These are phyloP conservation scores for Hysterangium stoloniferum DNA, from an alignment of 768 basidiomycete genomes.

Conservation along the genomic window DNA sequence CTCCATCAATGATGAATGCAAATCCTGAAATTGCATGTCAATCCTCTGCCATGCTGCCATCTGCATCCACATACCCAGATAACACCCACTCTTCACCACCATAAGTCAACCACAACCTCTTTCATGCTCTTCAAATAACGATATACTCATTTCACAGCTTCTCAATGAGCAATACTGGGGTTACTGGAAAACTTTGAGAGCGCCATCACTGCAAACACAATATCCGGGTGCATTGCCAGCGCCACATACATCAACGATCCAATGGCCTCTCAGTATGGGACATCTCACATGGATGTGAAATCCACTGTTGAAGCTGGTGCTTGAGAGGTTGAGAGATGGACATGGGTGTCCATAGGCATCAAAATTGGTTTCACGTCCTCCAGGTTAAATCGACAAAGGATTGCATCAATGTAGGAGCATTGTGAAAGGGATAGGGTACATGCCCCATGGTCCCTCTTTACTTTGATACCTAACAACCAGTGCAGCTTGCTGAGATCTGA, in stretches of 20 bases:
- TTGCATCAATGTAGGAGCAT: slow-evolving; percentile 24
- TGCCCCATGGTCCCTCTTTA: slow-evolving; percentile 17
- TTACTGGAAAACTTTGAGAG: slow-evolving; percentile 13
- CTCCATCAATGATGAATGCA: slow-evolving; percentile 22
- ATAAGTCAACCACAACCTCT: background rate
- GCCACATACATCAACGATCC: slow-evolving; percentile 18
- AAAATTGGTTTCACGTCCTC: slow-evolving; percentile 19
- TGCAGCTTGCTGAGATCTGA: slow-evolving; percentile 22
- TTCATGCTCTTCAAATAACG: slow-evolving; percentile 9
- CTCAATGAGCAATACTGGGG: slow-evolving; percentile 7
- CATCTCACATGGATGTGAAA: background rate
- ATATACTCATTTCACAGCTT: slow-evolving; percentile 8
- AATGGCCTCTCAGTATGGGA: slow-evolving; percentile 10
- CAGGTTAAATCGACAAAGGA: slow-evolving; percentile 25
- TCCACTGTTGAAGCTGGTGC: background rate
- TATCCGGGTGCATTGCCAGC: slow-evolving; percentile 19
- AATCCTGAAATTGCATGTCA: slow-evolving; percentile 31
- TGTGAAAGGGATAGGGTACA: slow-evolving; percentile 18
- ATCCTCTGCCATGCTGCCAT: slow-evolving; percentile 21
- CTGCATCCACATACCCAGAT: slow-evolving; percentile 17
- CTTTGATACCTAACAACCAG: slow-evolving; percentile 26
- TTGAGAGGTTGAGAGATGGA: slow-evolving; percentile 9
- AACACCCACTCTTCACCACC: background rate
- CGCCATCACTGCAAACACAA: slow-evolving; percentile 13
- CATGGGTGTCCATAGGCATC: slow-evolving; percentile 26